Percentiles rank a stretch among this genome's conserved stretches.
phyloP scores from a whole-genome alignment of 2,329 filamentous ascomycete species.

The Cordyceps cateniannulata region DNA sequence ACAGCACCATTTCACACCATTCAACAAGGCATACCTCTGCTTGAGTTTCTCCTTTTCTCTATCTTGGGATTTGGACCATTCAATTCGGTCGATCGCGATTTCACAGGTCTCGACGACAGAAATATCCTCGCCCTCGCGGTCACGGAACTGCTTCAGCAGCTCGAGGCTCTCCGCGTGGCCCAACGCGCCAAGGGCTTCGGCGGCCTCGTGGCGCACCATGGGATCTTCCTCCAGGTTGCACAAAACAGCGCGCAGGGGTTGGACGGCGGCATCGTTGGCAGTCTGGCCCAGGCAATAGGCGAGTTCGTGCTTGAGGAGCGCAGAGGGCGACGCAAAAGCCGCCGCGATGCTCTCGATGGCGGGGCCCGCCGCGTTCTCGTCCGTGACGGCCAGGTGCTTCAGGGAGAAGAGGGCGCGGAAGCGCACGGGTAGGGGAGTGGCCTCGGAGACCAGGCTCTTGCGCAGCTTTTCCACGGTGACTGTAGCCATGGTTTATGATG shows the following conservation, averaged over 20 bases:
- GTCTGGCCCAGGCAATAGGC: constrained; percentile 96
- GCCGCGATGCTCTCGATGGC: constrained; percentile 79
- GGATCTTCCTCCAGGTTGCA: constrained; percentile 75
- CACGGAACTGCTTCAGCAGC: constrained; percentile 65
- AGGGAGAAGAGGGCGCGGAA: constrained; percentile 97
- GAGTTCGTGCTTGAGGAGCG: constrained; percentile 89
- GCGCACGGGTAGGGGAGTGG: constrained; percentile 74
- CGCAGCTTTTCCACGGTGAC: constrained; percentile 58
- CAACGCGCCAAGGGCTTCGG: constrained; percentile 86
- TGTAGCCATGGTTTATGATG: constrained; percentile 18
- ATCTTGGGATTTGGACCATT: constrained; percentile 79
- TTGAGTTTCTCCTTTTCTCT: constrained; percentile 70
- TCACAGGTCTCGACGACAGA: constrained; percentile 95
- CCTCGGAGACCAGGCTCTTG: constrained; percentile 72
- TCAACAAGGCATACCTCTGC: constrained; percentile 55
- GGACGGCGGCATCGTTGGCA: constrained; percentile 66
- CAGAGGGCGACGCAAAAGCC: constrained; percentile 76
- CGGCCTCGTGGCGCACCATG: constrained; percentile 96
- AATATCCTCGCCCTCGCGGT: constrained; percentile 67
- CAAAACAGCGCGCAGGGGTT: constrained; percentile 66
- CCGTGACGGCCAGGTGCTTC: constrained; percentile 79
- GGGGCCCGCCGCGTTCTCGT: constrained; percentile 48
- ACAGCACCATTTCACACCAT: constrained; percentile 13
- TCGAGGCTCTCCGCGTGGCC: constrained; percentile 68
- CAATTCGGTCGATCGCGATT: constrained; percentile 87